A percentile compares a stretch with the other conserved stretches of the same genome.
phyloP scores from a whole-genome alignment of 2,329 filamentous ascomycete species.

The Tolypocladium ophioglossoides region DNA sequence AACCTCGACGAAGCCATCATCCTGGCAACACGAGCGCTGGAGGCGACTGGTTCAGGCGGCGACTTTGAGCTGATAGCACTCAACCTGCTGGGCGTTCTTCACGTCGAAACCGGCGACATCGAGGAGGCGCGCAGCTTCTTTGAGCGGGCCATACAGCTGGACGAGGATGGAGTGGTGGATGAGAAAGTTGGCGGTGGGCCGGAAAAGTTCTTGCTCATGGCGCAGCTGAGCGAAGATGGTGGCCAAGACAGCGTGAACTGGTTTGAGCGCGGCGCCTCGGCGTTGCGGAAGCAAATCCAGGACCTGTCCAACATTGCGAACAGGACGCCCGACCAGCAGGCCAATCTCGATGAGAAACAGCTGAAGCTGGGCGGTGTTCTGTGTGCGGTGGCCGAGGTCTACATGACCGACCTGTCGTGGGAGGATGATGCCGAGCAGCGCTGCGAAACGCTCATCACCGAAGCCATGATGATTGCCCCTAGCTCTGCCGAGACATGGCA shows the following conservation, averaged over 20 bases:
- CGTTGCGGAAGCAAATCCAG: conserved; percentile 62
- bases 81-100: conserved; percentile 70
- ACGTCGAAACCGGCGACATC: conserved; percentile 72
- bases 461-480: conserved; percentile 78
- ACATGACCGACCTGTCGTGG: conserved; percentile 97
- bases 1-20: conserved; percentile 28
- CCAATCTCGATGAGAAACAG: conserved; percentile 54
- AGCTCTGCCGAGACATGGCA: conserved; percentile 83
- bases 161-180: conserved; percentile 61
- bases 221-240: conserved; percentile 71
- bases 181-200: conserved; percentile 70
- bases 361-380: conserved; percentile 80
- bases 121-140: conserved; percentile 66
- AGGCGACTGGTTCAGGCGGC: conserved; percentile 31
- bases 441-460: conserved; percentile 82
- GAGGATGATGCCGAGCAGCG: conserved; percentile 80
- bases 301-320: conserved; percentile 38
- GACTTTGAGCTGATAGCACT: conserved; percentile 53
- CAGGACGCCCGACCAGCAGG: conserved; percentile 28
- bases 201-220: conserved; percentile 91
- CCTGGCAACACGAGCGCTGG: conserved; percentile 32
- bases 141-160: conserved; percentile 59
- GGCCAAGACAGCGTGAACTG: conserved; percentile 54
- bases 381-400: conserved; percentile 90
- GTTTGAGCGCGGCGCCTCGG: conserved; percentile 61